A percentile compares a stretch with the other conserved stretches of the same genome.
These are phyloP conservation scores for Phytophthora macrochlamydospora DNA, from an alignment of 352 stramenopile species.

Conservation along the genomic window DNA sequence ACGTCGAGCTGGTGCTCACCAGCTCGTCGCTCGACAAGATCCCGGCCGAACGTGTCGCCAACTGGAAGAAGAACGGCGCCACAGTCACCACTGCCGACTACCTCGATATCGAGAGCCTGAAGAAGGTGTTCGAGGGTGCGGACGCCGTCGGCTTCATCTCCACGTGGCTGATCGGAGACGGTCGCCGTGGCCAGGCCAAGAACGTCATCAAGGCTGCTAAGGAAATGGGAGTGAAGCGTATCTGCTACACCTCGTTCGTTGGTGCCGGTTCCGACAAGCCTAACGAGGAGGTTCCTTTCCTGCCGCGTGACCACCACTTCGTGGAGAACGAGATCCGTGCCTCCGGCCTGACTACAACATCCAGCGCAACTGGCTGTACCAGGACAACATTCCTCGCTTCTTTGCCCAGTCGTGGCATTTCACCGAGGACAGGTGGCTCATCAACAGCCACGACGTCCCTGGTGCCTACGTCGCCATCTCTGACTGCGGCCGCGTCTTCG, in stretches of 20 bases:
- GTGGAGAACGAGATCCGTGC: constrained; percentile 10
- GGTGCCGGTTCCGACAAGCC: constrained; percentile 1
- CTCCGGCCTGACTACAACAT: constrained; percentile 15
- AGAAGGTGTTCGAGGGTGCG: constrained; percentile 17
- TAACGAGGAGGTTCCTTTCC: constrained; percentile 10
- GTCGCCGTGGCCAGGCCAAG: constrained; percentile 4
- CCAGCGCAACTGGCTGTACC: constrained; percentile 14
- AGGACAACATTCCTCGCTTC: constrained; percentile 9
- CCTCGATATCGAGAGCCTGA: constrained; percentile 6
- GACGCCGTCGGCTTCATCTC: constrained; percentile 15
- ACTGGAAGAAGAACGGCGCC: constrained; percentile 21
- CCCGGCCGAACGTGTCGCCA: constrained; percentile 6
- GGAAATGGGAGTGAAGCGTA: constrained; percentile 9
- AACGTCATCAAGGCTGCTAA: constrained; percentile 12
- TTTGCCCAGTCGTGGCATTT: constrained; percentile 15
- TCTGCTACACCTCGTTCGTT: constrained; percentile 14
- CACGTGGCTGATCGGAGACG: constrained; percentile 12
- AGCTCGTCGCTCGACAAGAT: constrained; percentile 16
- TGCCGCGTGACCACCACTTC: constrained; percentile 11
- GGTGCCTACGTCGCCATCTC: constrained; percentile 14
- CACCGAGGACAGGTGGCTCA: constrained; percentile 10
- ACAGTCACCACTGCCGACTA: constrained; percentile 13
- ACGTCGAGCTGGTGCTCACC: constrained; percentile 16
- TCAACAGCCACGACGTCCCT: constrained; percentile 7
- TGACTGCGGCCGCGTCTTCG: constrained; percentile 22